Evolutionary conservation across 345 rosid species (phyloP), one percentile per base, ranked within the genome.

Genomic region (Camelina sativa): DNA sequence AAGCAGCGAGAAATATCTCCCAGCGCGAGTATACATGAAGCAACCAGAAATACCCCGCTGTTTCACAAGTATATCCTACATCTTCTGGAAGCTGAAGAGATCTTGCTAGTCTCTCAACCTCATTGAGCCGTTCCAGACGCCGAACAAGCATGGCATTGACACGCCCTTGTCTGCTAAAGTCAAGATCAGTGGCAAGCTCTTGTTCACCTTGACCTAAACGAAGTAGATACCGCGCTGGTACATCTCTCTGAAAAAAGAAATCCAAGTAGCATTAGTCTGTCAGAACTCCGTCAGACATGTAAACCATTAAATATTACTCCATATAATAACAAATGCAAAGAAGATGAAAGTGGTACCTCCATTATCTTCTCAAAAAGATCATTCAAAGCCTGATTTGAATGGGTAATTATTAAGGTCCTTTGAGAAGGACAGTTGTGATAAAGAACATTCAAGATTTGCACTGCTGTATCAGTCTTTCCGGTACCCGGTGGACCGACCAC

Each of bases 171-270:
- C 99, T 75, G 80, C 99, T 95, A 75, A 95, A 95, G 83, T 89
- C 94, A 40, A 93, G 95, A 83, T 94, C 97, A 80, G 97, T 94
- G 35, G 97, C 99, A 52, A 95, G 89, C 76, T 95, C 97, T 84
- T 95, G 99, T 85, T 95, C 99, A 62, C 99, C 99, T 87, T 95
- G 99, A 83, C 99, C 99, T 70, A 95, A 82, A 77, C 99, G 97
- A 75, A 95, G 99, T 84, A 95, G 94, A 84, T 95, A 95, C 38
- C 97, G 89, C n/a, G 99, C 97, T 58, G 99, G 97, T 35, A 95
- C 97, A 83, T 95, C 99, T 71, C 99, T 92, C 99, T 95, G 85
- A 65, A 85, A 69, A 89, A 71, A 7, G n/a, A 72, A 71, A 71
- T 20, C 67, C 60, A 12, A 20, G 22, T 16, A 50, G 54, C 59